Percentiles rank a stretch among this genome's conserved stretches.
These are phyloP conservation scores for Stevia rebaudiana DNA, from an alignment of 140 eudicot species.

Conservation along the genomic window DNA sequence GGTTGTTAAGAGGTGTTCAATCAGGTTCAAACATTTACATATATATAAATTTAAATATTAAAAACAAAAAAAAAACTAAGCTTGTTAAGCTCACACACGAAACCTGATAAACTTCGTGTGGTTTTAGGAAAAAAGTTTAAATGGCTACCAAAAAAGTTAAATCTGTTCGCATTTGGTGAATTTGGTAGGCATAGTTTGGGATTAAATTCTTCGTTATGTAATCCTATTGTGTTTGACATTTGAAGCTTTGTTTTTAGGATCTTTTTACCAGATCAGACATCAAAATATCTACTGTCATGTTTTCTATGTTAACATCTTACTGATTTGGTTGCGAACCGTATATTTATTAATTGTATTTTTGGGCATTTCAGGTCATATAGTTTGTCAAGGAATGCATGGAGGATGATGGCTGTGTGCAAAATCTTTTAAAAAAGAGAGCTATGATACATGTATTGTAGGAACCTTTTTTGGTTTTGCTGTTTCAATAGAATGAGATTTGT, in stretches of 20 bases:
- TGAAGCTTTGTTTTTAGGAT: neutral
- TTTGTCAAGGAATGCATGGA: conserved; percentile 16
- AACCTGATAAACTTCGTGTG: neutral
- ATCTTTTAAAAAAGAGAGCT: conserved; percentile 10
- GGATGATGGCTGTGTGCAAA: conserved; percentile 9
- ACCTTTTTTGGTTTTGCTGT: conserved; percentile 9
- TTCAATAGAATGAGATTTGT: conserved; percentile 20
- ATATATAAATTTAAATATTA: too few species aligned
- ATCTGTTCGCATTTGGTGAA: neutral
- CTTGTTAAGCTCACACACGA: too few species aligned
- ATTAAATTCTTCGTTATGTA: neutral
- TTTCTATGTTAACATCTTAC: neutral
- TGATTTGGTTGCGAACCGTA: neutral
- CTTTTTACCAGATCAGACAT: neutral
- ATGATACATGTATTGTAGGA: conserved; percentile 29
- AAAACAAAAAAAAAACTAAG: too few species aligned
- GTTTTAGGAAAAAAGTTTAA: neutral
- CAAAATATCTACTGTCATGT: neutral
- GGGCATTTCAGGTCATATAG: conserved; percentile 16
- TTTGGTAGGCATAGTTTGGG: neutral
- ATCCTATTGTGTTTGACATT: neutral
- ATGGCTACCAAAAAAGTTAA: neutral
- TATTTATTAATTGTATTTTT: conserved; percentile 13
- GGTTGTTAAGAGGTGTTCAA: too few species aligned
- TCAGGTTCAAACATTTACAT: too few species aligned